Evolutionary conservation across 1,284 basidiomycete genomes (phyloP), one percentile per base, ranked within the genome.

Genomic region (Rhodotorula sp.): DNA sequence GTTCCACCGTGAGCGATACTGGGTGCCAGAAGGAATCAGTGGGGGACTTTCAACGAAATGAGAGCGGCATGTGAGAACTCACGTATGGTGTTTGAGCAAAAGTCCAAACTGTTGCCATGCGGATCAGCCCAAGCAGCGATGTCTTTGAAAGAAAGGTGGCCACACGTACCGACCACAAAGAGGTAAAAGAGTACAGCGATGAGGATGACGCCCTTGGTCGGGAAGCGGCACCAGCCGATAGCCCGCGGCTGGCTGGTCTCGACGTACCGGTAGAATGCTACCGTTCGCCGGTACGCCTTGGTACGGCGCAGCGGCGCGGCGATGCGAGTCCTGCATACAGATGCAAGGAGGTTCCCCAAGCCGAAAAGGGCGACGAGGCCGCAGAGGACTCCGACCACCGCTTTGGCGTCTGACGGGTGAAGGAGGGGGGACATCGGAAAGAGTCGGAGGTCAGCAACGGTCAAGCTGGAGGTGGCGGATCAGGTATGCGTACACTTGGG

Each of bases 1-100:
- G 76, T 57, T 81, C 82, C 82, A 83, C 78, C 53, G 69, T 72
- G 30, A 72, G 62, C 81, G 82, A 64, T 81, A 80, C 53, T 45
- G 58, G 4, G 26, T 26, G 44, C 2, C 17, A 17, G 24, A 26
- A 29, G 44, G 22, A 12, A 6, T 10, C 17, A 4, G 6, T 10
- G 26, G 44, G 5, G 37, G 37, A 6, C 37, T 1, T 37, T 26
- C 44, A n/a, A 14, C 42, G 5, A 6, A 26, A 29, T 2, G 57
- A 7, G 22, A 26, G 7, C 12, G 53, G 2, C 8, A 7, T 29
- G 17, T 8, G 30, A 7, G 12, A 37, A 37, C 58, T 17, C 6
- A 49, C 46, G 72, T 82, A 83, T 3, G 82, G 81, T 26, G 73
- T 77, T 6, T 70, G 75, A 10, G 78, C 77, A 62, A 82, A 78